These are phyloP conservation scores for Penicillium glabrum DNA, from an alignment of 2,329 filamentous ascomycete genomes.

Conservation along the genomic window DNA sequence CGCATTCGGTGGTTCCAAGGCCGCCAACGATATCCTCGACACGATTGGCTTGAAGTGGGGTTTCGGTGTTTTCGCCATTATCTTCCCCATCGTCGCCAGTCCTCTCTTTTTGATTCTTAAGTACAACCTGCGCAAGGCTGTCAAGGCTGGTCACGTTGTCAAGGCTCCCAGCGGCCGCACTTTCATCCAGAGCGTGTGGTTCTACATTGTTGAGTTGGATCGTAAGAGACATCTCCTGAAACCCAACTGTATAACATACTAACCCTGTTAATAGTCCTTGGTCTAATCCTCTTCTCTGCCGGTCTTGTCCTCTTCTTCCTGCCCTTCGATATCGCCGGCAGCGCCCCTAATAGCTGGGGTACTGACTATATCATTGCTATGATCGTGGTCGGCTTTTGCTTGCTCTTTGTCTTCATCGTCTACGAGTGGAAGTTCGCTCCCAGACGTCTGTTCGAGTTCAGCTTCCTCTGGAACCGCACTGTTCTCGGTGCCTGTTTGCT, in stretches of 20 bases:
- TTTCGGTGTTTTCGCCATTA: constrained; percentile 62
- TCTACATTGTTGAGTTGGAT: constrained; percentile 64
- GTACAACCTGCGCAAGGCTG: constrained; percentile 58
- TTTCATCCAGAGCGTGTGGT: constrained; percentile 44
- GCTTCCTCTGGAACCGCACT: constrained; percentile 27
- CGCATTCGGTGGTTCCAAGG: constrained; percentile 57
- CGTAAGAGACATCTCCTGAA: constrained; percentile 27
- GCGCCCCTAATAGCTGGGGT: constrained; percentile 40
- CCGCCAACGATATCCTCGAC: constrained; percentile 52
- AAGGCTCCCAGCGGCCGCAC: constrained; percentile 46
- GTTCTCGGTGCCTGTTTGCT: constrained; percentile 31
- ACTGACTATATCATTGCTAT: constrained; percentile 52
- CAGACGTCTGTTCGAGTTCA: constrained; percentile 49
- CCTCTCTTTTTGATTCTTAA: constrained; percentile 59
- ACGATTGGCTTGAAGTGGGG: constrained; percentile 62
- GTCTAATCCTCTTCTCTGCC: constrained; percentile 60
- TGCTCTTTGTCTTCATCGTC: constrained; percentile 54
- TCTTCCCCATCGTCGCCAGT: constrained; percentile 56
- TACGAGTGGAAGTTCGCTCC: constrained; percentile 56
- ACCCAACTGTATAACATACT: neutral
- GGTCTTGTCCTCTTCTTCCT: constrained; percentile 59
- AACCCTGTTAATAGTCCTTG: constrained; percentile 44
- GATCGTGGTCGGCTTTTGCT: constrained; percentile 54
- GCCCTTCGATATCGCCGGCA: constrained; percentile 46
- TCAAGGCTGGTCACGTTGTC: constrained; percentile 51